Evolutionary conservation across 768 basidiomycete genomes (phyloP).

Genomic region (Lentinula detonsa): DNA sequence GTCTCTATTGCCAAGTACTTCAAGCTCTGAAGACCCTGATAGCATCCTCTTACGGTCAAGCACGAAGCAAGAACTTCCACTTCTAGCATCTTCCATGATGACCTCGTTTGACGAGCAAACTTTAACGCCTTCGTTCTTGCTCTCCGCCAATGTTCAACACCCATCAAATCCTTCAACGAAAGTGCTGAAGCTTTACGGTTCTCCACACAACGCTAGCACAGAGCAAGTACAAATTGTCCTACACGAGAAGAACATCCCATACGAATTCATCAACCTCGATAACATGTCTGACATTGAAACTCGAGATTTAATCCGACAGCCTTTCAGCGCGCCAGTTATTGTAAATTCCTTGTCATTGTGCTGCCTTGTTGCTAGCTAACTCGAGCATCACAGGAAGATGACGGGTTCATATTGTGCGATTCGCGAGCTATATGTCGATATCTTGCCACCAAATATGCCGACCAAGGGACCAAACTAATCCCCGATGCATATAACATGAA

Average conservation of each 20-base stretch:
- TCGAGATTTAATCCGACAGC: conserved; percentile 43
- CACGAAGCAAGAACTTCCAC: not conserved
- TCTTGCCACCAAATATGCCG: conserved; percentile 45
- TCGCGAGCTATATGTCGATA: conserved; percentile 59
- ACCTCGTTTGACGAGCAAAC: not conserved
- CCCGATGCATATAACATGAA: conserved; percentile 38
- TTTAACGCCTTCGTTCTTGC: not conserved
- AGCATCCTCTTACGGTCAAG: not conserved
- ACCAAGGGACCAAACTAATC: conserved; percentile 44
- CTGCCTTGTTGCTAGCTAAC: not conserved
- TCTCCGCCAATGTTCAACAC: not conserved
- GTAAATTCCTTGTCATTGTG: conserved; percentile 18
- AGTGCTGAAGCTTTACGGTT: conserved; percentile 39
- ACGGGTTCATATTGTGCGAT: conserved; percentile 58
- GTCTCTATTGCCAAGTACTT: not conserved
- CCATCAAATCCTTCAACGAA: conserved; percentile 16
- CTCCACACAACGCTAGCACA: conserved; percentile 37
- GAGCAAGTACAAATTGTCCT: conserved; percentile 44
- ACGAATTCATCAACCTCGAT: conserved; percentile 37
- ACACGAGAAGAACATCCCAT: conserved; percentile 53
- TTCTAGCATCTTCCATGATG: not conserved
- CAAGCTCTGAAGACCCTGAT: not conserved
- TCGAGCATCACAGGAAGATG: conserved; percentile 35
- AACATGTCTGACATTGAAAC: conserved; percentile 30
- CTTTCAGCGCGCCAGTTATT: conserved; percentile 59